phyloP scores from a whole-genome alignment of 345 rosid genomes.

The Anacardium occidentale region DNA sequence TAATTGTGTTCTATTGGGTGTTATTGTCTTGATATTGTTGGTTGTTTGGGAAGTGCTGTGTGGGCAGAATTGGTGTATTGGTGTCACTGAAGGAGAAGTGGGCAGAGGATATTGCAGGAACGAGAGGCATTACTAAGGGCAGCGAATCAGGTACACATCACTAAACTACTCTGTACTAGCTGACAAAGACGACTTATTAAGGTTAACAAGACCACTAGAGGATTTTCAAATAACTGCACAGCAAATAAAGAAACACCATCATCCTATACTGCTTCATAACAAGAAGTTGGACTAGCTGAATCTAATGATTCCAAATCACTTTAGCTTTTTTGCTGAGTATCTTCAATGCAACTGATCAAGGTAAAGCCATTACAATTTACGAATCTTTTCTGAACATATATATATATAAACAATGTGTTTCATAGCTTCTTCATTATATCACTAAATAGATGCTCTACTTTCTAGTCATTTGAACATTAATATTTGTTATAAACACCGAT shows the following conservation, averaged over 20 bases:
- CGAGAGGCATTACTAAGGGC: no score
- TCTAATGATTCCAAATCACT: background rate
- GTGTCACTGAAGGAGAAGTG: no score
- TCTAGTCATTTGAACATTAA: background rate
- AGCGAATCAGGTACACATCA: no score
- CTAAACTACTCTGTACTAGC: background rate
- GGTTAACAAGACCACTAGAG: background rate
- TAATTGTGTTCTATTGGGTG: no score
- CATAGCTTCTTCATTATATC: background rate
- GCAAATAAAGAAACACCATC: background rate
- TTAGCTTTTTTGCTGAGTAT: background rate
- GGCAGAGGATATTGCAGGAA: no score
- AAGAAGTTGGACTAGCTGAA: background rate
- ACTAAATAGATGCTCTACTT: background rate
- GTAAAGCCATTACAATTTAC: background rate
- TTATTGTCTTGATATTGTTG: no score
- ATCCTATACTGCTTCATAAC: background rate
- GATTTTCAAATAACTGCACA: background rate
- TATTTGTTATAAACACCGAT: background rate
- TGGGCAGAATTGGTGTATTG: no score
- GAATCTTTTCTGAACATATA: background rate
- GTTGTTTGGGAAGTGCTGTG: no score
- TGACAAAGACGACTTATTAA: background rate
- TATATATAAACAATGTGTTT: background rate
- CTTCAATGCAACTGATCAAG: background rate